Conservation (phyloP, 257 asterid species). For the Solanum megistacrolobum region DNA sequence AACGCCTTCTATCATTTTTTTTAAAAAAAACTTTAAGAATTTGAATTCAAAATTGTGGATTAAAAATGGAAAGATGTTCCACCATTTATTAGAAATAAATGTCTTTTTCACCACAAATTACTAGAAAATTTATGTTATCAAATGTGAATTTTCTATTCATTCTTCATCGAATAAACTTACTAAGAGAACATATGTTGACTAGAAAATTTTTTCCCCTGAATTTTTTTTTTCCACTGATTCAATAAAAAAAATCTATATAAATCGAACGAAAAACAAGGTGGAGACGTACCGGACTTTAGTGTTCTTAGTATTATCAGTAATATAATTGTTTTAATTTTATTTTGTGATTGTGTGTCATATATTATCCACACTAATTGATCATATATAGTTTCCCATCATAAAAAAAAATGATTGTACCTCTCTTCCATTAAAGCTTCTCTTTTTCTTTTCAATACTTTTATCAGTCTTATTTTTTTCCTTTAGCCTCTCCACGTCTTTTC, state of each 20-base stretch:
- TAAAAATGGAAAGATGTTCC: background rate
- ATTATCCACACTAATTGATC: background rate
- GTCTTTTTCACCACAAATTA: background rate
- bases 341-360: background rate
- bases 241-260: too few relatives aligned
- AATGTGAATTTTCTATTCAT: background rate
- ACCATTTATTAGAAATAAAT: background rate
- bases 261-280: background rate
- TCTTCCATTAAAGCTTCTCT: slow-evolving; percentile 4
- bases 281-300: background rate
- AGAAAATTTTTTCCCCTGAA: accelerated
- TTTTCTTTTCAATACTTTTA: background rate
- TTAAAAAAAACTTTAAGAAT: background rate
- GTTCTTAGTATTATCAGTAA: background rate
- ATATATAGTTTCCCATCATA: background rate
- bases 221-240: too few relatives aligned
- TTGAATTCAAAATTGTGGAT: background rate
- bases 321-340: background rate
- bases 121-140: background rate
- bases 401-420: slow-evolving; percentile 20
- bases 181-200: background rate
- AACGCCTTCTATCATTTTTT: background rate
- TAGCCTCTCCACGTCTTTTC: background rate
- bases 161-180: background rate
- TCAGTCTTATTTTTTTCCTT: slow-evolving; percentile 2